Evolutionary conservation across 192 early-diverging fungal species (phyloP).

Genomic region (Backusella westeae): DNA sequence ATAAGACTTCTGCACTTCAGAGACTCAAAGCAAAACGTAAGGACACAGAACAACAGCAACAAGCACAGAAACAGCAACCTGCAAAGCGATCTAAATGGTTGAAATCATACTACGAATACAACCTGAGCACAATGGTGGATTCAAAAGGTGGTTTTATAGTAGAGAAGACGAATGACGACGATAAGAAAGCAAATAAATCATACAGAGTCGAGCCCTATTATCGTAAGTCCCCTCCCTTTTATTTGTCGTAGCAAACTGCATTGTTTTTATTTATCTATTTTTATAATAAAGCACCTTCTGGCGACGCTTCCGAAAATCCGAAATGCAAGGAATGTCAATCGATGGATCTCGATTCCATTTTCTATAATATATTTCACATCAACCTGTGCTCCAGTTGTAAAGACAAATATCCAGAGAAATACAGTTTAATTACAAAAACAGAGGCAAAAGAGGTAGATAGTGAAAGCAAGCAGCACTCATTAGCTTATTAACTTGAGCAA

Average conservation of each 20-base stretch:
- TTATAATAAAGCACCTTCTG: slow-evolving; percentile 38
- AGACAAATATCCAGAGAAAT: slow-evolving; percentile 77
- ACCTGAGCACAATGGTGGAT: slow-evolving; percentile 84
- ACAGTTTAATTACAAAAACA: slow-evolving; percentile 94
- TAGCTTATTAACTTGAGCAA: neutral
- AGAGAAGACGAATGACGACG: slow-evolving; percentile 45
- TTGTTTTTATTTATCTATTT: slow-evolving; percentile 20
- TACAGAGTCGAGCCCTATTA: slow-evolving; percentile 34
- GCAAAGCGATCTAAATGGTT: slow-evolving; percentile 27
- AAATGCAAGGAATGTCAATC: slow-evolving; percentile 83
- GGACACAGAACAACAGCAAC: neutral
- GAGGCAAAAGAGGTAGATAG: slow-evolving; percentile 73
- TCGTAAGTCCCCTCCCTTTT: slow-evolving; percentile 34
- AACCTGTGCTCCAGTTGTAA: slow-evolving; percentile 77
- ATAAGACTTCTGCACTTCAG: slow-evolving; percentile 45
- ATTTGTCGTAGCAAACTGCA: too few relatives aligned
- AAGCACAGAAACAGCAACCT: neutral
- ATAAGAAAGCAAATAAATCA: slow-evolving; percentile 38
- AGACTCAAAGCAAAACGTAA: slow-evolving; percentile 27
- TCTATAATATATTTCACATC: slow-evolving; percentile 70
- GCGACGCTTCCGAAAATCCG: slow-evolving; percentile 55
- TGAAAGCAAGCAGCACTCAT: neutral
- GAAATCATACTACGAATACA: slow-evolving; percentile 68
- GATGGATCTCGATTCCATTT: slow-evolving; percentile 77
- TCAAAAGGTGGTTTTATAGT: slow-evolving; percentile 85